Evolutionary conservation across 1,284 basidiomycete species (phyloP).

Genomic region (Laetiporus sulphureus): DNA sequence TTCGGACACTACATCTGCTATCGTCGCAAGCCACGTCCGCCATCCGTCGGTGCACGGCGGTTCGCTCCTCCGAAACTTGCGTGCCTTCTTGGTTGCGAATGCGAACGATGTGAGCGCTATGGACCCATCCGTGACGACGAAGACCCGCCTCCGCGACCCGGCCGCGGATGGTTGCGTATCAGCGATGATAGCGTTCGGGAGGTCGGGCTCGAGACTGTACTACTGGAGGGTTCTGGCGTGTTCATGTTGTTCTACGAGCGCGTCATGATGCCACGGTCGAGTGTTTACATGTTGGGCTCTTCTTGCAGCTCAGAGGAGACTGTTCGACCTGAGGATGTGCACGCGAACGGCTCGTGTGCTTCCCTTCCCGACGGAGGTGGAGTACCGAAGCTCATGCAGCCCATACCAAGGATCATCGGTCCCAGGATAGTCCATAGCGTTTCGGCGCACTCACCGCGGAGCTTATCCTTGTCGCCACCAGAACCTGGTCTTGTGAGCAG

Average conservation of each 20-base stretch:
- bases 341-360: constrained; percentile 34
- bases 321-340: constrained; percentile 34
- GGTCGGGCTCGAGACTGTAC: constrained; percentile 68
- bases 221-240: constrained; percentile 64
- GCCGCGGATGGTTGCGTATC: constrained; percentile 78
- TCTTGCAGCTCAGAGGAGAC: constrained; percentile 48
- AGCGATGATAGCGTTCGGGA: constrained; percentile 82
- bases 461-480: constrained; percentile 21
- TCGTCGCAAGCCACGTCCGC: constrained; percentile 65
- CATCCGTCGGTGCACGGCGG: constrained; percentile 25
- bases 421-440: constrained; percentile 52
- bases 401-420: constrained; percentile 25
- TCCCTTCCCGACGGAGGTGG: constrained; percentile 10
- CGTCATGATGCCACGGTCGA: constrained; percentile 34
- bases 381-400: constrained; percentile 13
- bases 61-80: constrained; percentile 41
- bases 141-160: constrained; percentile 20
- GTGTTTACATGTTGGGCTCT: constrained; percentile 15
- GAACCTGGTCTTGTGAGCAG: background rate
- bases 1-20: constrained; percentile 91
- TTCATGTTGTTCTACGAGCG: constrained; percentile 93
- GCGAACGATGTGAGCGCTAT: constrained; percentile 31
- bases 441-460: constrained; percentile 37
- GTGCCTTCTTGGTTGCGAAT: constrained; percentile 42
- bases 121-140: constrained; percentile 36